These are phyloP conservation scores for Beauveria pseudobassiana DNA, from an alignment of 2,329 filamentous ascomycete genomes.

Conservation along the genomic window DNA sequence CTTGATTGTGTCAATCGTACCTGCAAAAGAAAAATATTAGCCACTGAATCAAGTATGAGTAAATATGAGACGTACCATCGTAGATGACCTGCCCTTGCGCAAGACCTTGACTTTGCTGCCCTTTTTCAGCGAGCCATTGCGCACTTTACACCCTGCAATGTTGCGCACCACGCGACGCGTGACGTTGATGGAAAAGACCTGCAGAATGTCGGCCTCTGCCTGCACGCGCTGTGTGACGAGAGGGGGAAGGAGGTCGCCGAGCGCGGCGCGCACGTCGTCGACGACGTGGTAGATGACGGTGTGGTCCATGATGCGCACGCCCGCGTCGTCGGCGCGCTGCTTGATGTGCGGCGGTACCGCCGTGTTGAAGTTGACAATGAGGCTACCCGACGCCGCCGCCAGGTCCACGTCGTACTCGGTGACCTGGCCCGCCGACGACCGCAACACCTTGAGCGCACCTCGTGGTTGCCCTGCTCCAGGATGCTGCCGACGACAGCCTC, in stretches of 20 bases:
- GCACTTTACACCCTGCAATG: constrained; percentile 81
- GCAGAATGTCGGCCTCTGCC: constrained; percentile 80
- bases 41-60: background rate
- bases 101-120: constrained; percentile 63
- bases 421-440: constrained; percentile 69
- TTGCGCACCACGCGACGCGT: constrained; percentile 62
- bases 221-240: constrained; percentile 61
- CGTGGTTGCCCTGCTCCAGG: constrained; percentile 71
- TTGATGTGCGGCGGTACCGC: constrained; percentile 59
- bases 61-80: constrained; percentile 58
- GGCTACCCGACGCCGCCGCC: constrained; percentile 66
- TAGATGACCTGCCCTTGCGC: constrained; percentile 65
- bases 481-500: constrained; percentile 81
- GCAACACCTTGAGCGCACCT: constrained; percentile 69
- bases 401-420: constrained; percentile 85
- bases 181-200: constrained; percentile 77
- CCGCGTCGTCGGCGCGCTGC: constrained; percentile 59
- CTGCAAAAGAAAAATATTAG: constrained; percentile 35
- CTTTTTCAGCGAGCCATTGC: constrained; percentile 67
- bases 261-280: constrained; percentile 60
- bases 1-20: constrained; percentile 73
- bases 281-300: constrained; percentile 78
- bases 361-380: constrained; percentile 83
- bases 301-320: constrained; percentile 74
- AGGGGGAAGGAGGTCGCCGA: constrained; percentile 64